Evolutionary conservation across 768 basidiomycete genomes (phyloP), one percentile per base, ranked within the genome.

Genomic region (Hericium rajendrae): DNA sequence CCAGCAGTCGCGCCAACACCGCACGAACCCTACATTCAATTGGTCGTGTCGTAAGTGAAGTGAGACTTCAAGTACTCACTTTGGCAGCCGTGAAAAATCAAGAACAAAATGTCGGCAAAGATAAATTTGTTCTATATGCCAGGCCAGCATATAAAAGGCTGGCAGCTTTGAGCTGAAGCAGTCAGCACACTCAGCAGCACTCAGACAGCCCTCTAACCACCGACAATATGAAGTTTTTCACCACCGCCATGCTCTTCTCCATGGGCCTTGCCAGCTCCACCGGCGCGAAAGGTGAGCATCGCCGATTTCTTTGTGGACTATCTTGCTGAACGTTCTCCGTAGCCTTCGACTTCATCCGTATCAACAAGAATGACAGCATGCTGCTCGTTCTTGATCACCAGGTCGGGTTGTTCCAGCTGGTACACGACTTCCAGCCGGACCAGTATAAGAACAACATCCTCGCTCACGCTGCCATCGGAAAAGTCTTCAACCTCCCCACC

Each of bases 311-410:
- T 20, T 6, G 6, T 15, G 2, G n/a, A 16, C n/a, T 9, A 3
- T 46, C n/a, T 4, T 5, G 16, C 43, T 46, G 15, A 46, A 9
- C 6, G 20, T n/a, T n/a, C 43, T 3, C 15, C 43, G 18, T 11
- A 46, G 43, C 43, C 28, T 70, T 65, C 65, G 65, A 56, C 28
- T 74, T 70, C 65, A 69, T 68, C 41, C 66, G 76, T 22, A 66
- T 80, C 62, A 70, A 78, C 73, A 78, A 78, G 64, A 66, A 74
- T 64, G 62, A 79, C 40, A 69, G 65, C 5, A 65, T 72, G 38
- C 68, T 78, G n/a, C 65, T 79, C 46, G 68, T 80, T 53, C 71
- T 80, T 50, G 78, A 80, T 67, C 76, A 76, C 60, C 77, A 80
- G 59, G 65, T 76, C 40, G 78, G 78, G 16, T 64, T 80, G 8